phyloP scores from a whole-genome alignment of 768 basidiomycete genomes.

The Porphyrellus cyaneotinctus region DNA sequence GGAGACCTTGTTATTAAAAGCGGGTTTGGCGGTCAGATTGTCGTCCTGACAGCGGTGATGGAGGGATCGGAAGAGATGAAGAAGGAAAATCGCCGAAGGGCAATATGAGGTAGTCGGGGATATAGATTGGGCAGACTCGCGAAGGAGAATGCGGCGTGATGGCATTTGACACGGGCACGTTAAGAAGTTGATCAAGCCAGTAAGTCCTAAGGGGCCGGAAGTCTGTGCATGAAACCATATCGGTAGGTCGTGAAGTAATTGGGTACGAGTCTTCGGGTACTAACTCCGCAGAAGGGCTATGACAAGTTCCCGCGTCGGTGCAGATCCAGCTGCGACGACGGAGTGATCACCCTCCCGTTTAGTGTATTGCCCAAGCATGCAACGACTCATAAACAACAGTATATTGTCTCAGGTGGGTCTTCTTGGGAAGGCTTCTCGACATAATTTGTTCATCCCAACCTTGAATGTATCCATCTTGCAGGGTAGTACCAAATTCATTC shows the following conservation, averaged over 20 bases:
- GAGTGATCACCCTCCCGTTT: conserved; percentile 16
- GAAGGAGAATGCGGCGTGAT: conserved; percentile 29
- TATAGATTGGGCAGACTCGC: conserved; percentile 26
- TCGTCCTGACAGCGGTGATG: conserved; percentile 24
- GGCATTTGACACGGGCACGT: conserved; percentile 26
- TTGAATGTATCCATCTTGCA: conserved; percentile 16
- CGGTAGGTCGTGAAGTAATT: conserved; percentile 31
- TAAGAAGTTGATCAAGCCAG: conserved; percentile 25
- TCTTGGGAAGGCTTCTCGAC: conserved; percentile 12
- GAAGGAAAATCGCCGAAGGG: conserved; percentile 27
- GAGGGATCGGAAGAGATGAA: conserved; percentile 23
- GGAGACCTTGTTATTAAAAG: conserved; percentile 28
- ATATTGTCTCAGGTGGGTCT: conserved; percentile 19
- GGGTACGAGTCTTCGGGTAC: conserved; percentile 28
- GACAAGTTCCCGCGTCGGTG: conserved; percentile 26
- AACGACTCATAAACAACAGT: conserved; percentile 1
- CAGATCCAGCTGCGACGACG: conserved; percentile 26
- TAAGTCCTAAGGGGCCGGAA: conserved; percentile 27
- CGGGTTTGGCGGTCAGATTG: conserved; percentile 11
- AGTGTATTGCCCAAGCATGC: conserved; percentile 1
- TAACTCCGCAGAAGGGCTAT: conserved; percentile 32
- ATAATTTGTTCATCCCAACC: conserved; percentile 21
- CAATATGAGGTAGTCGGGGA: conserved; percentile 25
- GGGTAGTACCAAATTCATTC: conserved; percentile 12
- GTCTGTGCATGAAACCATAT: conserved; percentile 33